Conservation (phyloP, 306 rosid genomes). For the Castanospermum australe region DNA sequence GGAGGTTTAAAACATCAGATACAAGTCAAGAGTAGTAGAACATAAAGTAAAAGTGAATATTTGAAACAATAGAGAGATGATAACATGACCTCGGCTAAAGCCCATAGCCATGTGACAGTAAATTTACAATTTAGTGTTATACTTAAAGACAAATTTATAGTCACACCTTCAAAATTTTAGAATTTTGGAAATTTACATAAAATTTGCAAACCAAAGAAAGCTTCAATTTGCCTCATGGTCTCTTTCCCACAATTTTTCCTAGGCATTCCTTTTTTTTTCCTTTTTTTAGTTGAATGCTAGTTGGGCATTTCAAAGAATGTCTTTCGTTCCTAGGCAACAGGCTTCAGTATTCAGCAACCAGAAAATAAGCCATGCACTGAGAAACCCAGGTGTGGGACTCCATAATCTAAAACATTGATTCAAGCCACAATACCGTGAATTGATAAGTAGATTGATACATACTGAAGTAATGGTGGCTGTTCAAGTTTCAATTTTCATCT, state of each 20-base stretch:
- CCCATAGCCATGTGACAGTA: neutral
- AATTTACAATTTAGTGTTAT: neutral
- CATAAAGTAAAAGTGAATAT: neutral
- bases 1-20: constrained; percentile 5
- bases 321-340: neutral
- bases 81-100: neutral
- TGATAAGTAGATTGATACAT: neutral
- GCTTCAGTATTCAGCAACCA: constrained; percentile 10
- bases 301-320: neutral
- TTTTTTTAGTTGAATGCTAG: neutral
- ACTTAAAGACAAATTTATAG: neutral
- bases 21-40: neutral
- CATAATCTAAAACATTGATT: neutral
- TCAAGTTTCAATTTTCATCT: neutral
- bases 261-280: neutral
- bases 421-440: neutral
- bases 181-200: neutral
- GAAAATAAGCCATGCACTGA: neutral
- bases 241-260: neutral
- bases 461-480: neutral
- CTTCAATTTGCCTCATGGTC: neutral
- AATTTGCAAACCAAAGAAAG: neutral
- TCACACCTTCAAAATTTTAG: neutral
- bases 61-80: constrained; percentile 10
- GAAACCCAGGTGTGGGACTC: neutral